Base-by-base conservation (phyloP, 1,284 basidiomycete species). In the Cryptococcus amylolentus region DNA sequence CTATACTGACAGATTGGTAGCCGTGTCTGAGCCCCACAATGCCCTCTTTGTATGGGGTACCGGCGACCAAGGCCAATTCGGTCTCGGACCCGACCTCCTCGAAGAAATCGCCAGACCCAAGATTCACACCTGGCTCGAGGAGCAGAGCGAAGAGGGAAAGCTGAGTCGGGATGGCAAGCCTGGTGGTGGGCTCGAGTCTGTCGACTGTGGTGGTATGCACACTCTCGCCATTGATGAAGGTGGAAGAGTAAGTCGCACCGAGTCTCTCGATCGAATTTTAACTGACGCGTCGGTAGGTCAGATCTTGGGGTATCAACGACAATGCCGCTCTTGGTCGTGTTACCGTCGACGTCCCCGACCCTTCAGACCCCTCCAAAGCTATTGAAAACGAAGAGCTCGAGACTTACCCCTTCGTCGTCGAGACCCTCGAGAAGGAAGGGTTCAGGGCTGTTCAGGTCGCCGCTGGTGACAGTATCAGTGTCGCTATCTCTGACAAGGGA, bases 261-360 rank as follows among this genome's bases (percentile, higher is more conserved):
- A 38, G 10, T 10, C 3, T 16, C 27, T 14, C 38, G 39, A 44
- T 43, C 27, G 26, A 54, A 18, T 7, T 16, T 44, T 9, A 31
- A 43, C 55, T 56, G 31, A 59, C 18, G 26, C 20, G 13, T 31
- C 0, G n/a, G 23, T 54, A 90, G 89, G 80, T 90, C 23, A 89
- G 88, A 84, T 87, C 88, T 9, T 93, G 88, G 78, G 92, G 92
- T 47, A 86, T 91, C 62, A 96, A 97, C 73, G 93, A 97, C 72
- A 88, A 91, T 67, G 92, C 89, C 52, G 88, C 90, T 41, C 83
- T 97, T 27, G 93, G 94, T n/a, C 84, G 91, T 56, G 75, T 84
- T 57, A 93, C 90, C 2, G 79, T 82, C 51, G 83, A 87, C 55
- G 81, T 88, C 40, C 83, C 86, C 9, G 84, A 91, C 69, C 46